phyloP scores from a whole-genome alignment of 768 basidiomycete genomes.

The Tylopilus sp. region DNA sequence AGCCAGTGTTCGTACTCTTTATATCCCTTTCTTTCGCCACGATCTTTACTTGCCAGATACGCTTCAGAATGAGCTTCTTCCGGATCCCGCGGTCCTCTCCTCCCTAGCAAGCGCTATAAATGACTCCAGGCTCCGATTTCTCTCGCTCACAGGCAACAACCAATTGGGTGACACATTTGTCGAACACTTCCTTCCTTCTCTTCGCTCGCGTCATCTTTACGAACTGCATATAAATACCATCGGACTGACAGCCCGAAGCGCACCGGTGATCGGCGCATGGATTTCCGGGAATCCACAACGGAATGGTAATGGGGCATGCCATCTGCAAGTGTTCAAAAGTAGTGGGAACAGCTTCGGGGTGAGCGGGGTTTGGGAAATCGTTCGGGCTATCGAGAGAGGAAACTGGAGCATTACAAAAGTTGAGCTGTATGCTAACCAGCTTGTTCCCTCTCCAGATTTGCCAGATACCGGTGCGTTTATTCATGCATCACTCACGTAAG shows the following conservation, averaged over 20 bases:
- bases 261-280: constrained; percentile 44
- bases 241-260: constrained; percentile 43
- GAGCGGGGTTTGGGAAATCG: constrained; percentile 43
- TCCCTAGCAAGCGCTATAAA: constrained; percentile 51
- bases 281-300: constrained; percentile 38
- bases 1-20: constrained; percentile 45
- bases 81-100: constrained; percentile 33
- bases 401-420: constrained; percentile 51
- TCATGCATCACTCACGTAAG: constrained; percentile 12
- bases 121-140: constrained; percentile 44
- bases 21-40: not conserved
- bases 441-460: constrained; percentile 10
- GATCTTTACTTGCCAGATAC: constrained; percentile 11
- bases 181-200: constrained; percentile 44
- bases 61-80: constrained; percentile 41
- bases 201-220: constrained; percentile 45
- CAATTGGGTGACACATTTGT: constrained; percentile 48
- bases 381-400: constrained; percentile 42
- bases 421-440: constrained; percentile 48
- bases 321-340: constrained; percentile 46
- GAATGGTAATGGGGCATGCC: constrained; percentile 29
- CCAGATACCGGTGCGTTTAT: constrained; percentile 8
- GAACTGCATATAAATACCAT: constrained; percentile 53
- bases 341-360: constrained; percentile 58
- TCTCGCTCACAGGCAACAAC: constrained; percentile 51